Evolutionary conservation across 73 alveolate species (phyloP), one percentile per base, ranked within the genome.

Genomic region (Tetrahymena thermophila): DNA sequence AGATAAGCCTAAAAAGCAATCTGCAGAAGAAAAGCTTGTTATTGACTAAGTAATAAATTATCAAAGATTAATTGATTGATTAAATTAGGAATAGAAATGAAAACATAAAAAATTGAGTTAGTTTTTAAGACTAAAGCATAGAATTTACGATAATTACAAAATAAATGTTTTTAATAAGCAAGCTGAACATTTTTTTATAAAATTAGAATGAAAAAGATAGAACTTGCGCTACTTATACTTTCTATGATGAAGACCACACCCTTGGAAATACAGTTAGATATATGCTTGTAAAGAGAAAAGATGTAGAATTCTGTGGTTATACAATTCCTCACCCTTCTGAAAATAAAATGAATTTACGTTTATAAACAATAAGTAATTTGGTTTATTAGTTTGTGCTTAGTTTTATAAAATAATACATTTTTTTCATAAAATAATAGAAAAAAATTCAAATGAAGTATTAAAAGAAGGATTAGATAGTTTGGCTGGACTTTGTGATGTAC

Each of bases 301-400:
- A 98, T 85, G 98, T 98, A 44, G 98, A 96, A 95, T 98, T 98
- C 96, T 97, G 98, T 85, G 99, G 99, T 21, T 98, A 98, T 94
- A 97, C 99, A 23, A 96, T 98, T 19, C 99, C 99, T 50, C 99
- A 98, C 96, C 99, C 99, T 25, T 96, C 99, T 85, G 99, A 98
- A 96, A 98, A 97, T 83, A 94, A 96, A 84, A 98, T 98, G 99
- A 98, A 98, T 85, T 84, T 98, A 37, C 94, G 99, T 95, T 93
- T 98, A n/a, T 98, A 98, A 93, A 96, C 98, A 34, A 97, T 71
- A 5, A 71, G 89, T 71, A 71, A 71, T 0, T 71, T 43, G 9
- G 89, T 57, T 10, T 3, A 3, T 57, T 93, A 43, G 3, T 9
- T 57, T 57, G 35, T 55, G 14, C 1, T 23, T 7, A 5, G 14